Percentiles rank a stretch among this genome's conserved stretches.
phyloP scores from a whole-genome alignment of 2,329 filamentous ascomycete genomes.

The Grosmannia serpens region DNA sequence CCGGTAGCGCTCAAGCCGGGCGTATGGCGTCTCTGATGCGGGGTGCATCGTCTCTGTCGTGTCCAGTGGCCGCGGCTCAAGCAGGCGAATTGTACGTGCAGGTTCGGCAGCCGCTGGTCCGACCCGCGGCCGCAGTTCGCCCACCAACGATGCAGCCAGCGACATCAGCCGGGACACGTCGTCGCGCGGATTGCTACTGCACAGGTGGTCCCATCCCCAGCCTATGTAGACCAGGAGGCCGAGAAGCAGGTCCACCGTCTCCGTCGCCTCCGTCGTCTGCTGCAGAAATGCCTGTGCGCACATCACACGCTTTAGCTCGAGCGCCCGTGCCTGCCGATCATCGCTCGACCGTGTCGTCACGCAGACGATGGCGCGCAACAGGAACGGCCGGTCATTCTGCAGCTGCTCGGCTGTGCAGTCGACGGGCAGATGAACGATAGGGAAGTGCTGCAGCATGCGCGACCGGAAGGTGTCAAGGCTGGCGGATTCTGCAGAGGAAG shows the following conservation, averaged over 20 bases:
- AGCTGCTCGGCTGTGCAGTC: neutral
- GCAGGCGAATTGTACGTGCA: neutral
- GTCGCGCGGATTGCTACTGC: neutral
- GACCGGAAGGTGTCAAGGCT: neutral
- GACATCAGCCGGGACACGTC: neutral
- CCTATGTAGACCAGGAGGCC: neutral
- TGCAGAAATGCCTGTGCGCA: neutral
- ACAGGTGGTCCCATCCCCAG: neutral
- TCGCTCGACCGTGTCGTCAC: neutral
- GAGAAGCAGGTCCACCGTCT: neutral
- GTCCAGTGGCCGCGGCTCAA: neutral
- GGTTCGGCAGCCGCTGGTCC: neutral
- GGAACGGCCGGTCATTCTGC: neutral
- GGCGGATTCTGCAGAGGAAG: neutral
- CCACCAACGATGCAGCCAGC: neutral
- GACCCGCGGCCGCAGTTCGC: neutral
- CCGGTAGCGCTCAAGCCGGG: neutral
- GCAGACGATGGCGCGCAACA: neutral
- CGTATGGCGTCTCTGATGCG: neutral
- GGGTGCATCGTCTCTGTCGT: neutral
- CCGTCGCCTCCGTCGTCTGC: neutral
- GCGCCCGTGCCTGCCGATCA: neutral
- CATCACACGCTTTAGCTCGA: neutral
- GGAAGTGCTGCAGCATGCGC: neutral
- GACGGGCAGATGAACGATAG: neutral